Base-by-base conservation (phyloP, 805 yeast species). In the Wilhelminamyces savonicus region DNA sequence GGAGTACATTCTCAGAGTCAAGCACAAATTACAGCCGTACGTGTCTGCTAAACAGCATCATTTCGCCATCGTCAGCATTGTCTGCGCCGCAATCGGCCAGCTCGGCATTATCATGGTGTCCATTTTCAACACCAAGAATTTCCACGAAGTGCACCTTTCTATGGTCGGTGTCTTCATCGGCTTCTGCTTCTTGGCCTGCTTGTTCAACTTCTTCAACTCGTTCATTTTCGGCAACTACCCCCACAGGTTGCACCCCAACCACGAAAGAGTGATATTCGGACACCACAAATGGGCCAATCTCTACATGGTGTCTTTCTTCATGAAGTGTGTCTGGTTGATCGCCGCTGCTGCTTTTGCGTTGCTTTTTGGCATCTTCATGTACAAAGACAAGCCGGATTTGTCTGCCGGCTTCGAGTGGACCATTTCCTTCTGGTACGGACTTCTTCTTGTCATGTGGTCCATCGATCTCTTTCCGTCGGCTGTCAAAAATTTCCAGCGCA, bases 361-460 rank as follows among this genome's bases (percentile, higher is more conserved):
- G 16, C 66, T 74, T 19, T 90, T 85, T 40, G 86, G 75, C n/a
- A 66, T 54, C 3, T 48, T 58, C 29, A 46, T 50, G 50, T 50
- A 52, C 9, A 30, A 33, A 1, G 62, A 65, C 16, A 45, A 57
- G 6, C 46, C 57, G 22, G 62, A 69, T 39, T 60, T 69, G 19
- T 67, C 78, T 23, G 87, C 87, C 0, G 61, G 67, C 13, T 75
- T 82, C 49, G 97, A 90, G 56, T 90, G 97, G 97, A 50, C 78
- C 3, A 56, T 88, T 24, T 78, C 90, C n/a, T 88, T 78, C 56
- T 78, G 84, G 76, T 88, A 82, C 50, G 92, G 94, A 3, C 44
- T 79, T 20, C 63, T 82, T 36, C 71, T 79, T 40, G 48, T 79
- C 4, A 58, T 78, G 33, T 66, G 88, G 52, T 60, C 82, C 2